These are phyloP conservation scores for Rhizophagus clarus DNA, from an alignment of 192 early-diverging fungal species.

Conservation along the genomic window DNA sequence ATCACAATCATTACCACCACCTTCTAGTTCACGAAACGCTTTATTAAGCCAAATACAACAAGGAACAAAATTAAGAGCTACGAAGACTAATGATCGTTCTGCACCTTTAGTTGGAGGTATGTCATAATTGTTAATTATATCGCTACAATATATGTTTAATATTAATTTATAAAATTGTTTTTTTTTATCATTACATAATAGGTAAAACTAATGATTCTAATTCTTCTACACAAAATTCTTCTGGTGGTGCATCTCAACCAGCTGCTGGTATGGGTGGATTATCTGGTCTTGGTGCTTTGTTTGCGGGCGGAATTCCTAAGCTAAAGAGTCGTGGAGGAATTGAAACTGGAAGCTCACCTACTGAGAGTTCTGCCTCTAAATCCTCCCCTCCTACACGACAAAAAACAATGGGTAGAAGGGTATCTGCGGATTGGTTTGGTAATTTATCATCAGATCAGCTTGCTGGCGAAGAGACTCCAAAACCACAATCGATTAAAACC, in stretches of 20 bases:
- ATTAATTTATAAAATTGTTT: neutral
- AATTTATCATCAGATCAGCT: conserved; percentile 45
- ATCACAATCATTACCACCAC: conserved; percentile 26
- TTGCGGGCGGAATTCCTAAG: conserved; percentile 73
- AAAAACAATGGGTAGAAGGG: conserved; percentile 36
- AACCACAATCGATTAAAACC: neutral
- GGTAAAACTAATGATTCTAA: conserved; percentile 26
- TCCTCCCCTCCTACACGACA: neutral
- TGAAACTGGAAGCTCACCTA: conserved; percentile 22
- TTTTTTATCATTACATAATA: neutral
- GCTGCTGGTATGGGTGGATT: conserved; percentile 7
- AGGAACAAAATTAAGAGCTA: conserved; percentile 62
- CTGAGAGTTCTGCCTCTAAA: neutral
- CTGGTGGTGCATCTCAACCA: neutral
- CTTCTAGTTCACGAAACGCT: conserved; percentile 45
- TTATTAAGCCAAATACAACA: conserved; percentile 73
- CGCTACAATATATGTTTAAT: neutral
- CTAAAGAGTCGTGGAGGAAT: conserved; percentile 49
- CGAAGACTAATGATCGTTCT: conserved; percentile 69
- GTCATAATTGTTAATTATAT: neutral
- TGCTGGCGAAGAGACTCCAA: conserved; percentile 12
- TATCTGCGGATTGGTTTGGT: conserved; percentile 53
- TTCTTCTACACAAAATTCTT: conserved; percentile 13
- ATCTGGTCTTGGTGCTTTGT: conserved; percentile 56
- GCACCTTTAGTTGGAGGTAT: conserved; percentile 40